Evolutionary conservation across 208 protist species (phyloP), one percentile per base, ranked within the genome.

Genomic region (Crithidia fasciculata): DNA sequence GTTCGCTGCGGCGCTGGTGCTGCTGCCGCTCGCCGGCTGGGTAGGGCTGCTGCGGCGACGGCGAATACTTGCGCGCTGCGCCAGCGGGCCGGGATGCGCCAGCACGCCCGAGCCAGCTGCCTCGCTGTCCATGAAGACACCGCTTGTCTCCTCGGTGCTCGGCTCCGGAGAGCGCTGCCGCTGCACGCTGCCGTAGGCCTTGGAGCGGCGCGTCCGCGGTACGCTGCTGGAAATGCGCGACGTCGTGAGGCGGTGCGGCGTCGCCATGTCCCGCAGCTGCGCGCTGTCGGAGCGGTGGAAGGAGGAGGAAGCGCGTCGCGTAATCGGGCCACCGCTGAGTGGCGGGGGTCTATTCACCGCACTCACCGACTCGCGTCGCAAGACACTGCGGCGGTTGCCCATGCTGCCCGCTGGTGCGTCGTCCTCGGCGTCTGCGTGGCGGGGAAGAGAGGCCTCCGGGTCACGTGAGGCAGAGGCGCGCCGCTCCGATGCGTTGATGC

Each of bases 261-360:
- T 80, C 7, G 65, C 65, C 74, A 69, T 76, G 55, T 83, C 74
- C 6, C 75, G 82, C 49, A 66, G 55, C 54, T 70, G 55, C 19
- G 74, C 63, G 74, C 82, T 86, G 67, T 86, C 78, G 37, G 60
- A 74, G 60, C 82, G 76, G 15, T 83, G 74, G 47, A 76, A 83
- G 36, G 71, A 76, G 16, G 65, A 64, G 41, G 78, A 70, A 16
- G 74, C 55, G n/a, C 70, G 70, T 3, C 69, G 81, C 8, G 76
- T 71, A 41, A 61, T 44, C 4, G 76, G 49, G 10, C 57, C 56
- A 10, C 41, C 28, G 28, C 28, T 50, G 36, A 19, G 2, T 4
- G 74, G 67, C 37, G 43, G 60, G 0, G 43, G 54, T 0, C 62
- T 60, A 37, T 53, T 75, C n/a, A 53, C 65, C 13, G 37, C 37